Percentiles rank a stretch among this genome's conserved stretches.
phyloP scores from a whole-genome alignment of 768 basidiomycete genomes.

The Suillus americanus region DNA sequence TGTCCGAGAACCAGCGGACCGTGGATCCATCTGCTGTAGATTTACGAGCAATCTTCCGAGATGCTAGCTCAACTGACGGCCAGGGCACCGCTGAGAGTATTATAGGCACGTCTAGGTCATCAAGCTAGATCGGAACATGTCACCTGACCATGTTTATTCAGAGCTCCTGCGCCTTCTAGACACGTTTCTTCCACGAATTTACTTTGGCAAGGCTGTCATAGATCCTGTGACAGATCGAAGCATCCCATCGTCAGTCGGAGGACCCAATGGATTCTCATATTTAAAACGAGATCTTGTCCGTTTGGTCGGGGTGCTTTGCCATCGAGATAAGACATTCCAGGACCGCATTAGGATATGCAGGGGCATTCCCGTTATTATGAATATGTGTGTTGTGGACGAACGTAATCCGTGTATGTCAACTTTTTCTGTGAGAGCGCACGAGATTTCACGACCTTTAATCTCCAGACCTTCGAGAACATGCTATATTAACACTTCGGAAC shows the following conservation, averaged over 20 bases:
- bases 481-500: slow-evolving; percentile 81
- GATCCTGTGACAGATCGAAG: slow-evolving; percentile 7
- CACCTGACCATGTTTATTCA: slow-evolving; percentile 29
- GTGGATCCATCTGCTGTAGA: slow-evolving; percentile 9
- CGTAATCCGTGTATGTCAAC: slow-evolving; percentile 82
- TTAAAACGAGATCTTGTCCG: slow-evolving; percentile 91
- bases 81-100: slow-evolving; percentile 53
- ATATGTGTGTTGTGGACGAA: slow-evolving; percentile 88
- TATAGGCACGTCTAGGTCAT: slow-evolving; percentile 47
- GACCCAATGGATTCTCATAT: slow-evolving; percentile 69
- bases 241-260: slow-evolving; percentile 26
- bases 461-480: slow-evolving; percentile 84
- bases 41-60: slow-evolving; percentile 44
- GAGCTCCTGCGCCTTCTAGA: slow-evolving; percentile 77
- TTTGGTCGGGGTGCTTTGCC: slow-evolving; percentile 74
- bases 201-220: slow-evolving; percentile 65
- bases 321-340: slow-evolving; percentile 64
- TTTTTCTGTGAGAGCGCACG: background rate
- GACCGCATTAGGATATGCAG: slow-evolving; percentile 69
- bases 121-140: background rate
- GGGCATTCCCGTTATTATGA: slow-evolving; percentile 82
- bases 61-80: slow-evolving; percentile 37
- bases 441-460: background rate
- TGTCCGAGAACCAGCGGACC: slow-evolving; percentile 34
- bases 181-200: slow-evolving; percentile 80